phyloP scores from a whole-genome alignment of 2,329 filamentous ascomycete species.

The Xylaria sp. region DNA sequence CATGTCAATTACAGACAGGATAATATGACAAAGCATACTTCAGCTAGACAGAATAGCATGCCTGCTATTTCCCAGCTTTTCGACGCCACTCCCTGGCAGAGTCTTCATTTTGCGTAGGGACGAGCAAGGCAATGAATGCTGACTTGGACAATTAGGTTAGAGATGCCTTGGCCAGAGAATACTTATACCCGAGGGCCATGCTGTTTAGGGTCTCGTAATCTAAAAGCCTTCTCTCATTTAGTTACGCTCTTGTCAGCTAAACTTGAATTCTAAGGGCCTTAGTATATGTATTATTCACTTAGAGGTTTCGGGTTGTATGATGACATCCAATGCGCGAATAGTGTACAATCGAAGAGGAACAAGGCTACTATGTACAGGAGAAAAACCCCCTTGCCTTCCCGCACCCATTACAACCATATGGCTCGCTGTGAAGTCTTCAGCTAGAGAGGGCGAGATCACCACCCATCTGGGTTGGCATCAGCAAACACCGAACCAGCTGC shows the following conservation, averaged over 20 bases:
- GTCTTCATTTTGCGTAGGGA: neutral
- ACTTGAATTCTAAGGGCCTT: no score
- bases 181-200: no score
- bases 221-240: no score
- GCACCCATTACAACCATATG: neutral
- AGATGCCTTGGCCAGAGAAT: no score
- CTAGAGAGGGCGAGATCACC: conserved; percentile 9
- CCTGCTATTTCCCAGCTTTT: neutral
- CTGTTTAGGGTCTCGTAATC: no score
- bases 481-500: conserved; percentile 48
- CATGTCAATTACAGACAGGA: neutral
- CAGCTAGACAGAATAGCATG: neutral
- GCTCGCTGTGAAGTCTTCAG: neutral
- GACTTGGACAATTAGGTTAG: no score
- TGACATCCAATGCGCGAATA: no score
- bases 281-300: no score
- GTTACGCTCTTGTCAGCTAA: neutral
- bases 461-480: conserved; percentile 45
- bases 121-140: no score
- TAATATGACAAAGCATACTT: neutral
- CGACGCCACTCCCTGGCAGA: no score
- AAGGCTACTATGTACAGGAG: neutral
- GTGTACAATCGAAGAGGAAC: no score
- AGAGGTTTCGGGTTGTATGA: no score
- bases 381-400: neutral